phyloP scores from a whole-genome alignment of 352 stramenopile species.

The Phytophthora pseudosyringae region DNA sequence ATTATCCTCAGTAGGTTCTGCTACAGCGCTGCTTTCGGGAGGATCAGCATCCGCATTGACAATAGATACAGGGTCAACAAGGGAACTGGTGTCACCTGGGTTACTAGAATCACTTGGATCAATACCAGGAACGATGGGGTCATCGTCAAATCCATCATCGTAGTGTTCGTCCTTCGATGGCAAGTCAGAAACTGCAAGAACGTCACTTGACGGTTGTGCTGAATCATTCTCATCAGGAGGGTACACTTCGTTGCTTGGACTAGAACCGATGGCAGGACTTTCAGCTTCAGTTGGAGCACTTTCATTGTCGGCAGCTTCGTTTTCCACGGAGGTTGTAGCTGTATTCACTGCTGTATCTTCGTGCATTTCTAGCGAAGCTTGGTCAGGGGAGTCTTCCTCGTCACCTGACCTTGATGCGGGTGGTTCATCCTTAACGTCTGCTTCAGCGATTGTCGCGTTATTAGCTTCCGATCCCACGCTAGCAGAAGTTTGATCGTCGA shows the following conservation, averaged over 20 bases:
- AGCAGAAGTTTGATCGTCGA: neutral
- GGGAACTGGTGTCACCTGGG: neutral
- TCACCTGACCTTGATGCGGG: constrained; percentile 7
- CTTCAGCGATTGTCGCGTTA: neutral
- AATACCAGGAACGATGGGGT: constrained; percentile 11
- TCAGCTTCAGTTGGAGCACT: neutral
- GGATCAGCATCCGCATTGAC: neutral
- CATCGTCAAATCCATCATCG: constrained; percentile 43
- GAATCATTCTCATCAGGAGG: neutral
- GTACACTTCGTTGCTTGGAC: neutral
- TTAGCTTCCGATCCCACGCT: constrained; percentile 1
- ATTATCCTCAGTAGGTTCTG: neutral
- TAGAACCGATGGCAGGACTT: neutral
- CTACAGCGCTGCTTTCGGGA: constrained; percentile 2
- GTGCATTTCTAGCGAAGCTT: neutral
- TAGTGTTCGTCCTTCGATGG: constrained; percentile 24
- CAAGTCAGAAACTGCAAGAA: neutral
- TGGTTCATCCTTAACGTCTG: neutral
- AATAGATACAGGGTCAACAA: neutral
- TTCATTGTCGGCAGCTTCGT: neutral
- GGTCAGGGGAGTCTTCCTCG: constrained; percentile 24
- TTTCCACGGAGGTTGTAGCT: neutral
- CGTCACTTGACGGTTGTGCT: neutral
- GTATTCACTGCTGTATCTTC: constrained; percentile 3
- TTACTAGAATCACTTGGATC: constrained; percentile 2